Percentiles rank a stretch among this genome's conserved stretches.
phyloP scores from a whole-genome alignment of 805 yeast species.

The Metschnikowia kunwiensis region DNA sequence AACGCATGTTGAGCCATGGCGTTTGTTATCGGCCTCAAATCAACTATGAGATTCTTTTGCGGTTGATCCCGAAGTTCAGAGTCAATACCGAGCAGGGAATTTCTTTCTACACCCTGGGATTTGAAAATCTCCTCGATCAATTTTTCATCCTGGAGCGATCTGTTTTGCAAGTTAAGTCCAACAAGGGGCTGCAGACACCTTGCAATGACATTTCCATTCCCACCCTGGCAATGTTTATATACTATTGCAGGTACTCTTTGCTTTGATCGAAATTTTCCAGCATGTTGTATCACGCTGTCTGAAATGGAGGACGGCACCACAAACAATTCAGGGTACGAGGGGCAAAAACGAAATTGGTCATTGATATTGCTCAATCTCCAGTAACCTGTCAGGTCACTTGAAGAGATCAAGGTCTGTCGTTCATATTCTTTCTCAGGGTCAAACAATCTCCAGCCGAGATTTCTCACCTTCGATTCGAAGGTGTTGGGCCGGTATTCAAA shows the following conservation, averaged over 20 bases:
- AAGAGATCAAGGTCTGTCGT: slow-evolving; percentile 62
- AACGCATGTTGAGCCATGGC: slow-evolving; percentile 95
- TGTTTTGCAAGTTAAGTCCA: slow-evolving; percentile 73
- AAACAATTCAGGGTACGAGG: slow-evolving; percentile 68
- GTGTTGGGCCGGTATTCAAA: slow-evolving; percentile 74
- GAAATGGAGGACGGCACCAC: slow-evolving; percentile 76
- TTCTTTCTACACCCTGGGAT: slow-evolving; percentile 44
- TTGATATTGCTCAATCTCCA: slow-evolving; percentile 79
- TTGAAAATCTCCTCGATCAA: slow-evolving; percentile 70
- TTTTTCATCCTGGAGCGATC: slow-evolving; percentile 90
- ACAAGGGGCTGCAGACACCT: slow-evolving; percentile 92
- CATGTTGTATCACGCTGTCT: slow-evolving; percentile 78
- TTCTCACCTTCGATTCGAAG: slow-evolving; percentile 50
- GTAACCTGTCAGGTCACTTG: slow-evolving; percentile 17
- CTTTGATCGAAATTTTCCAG: slow-evolving; percentile 83
- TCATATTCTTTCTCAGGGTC: slow-evolving; percentile 60
- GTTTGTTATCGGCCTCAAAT: slow-evolving; percentile 88
- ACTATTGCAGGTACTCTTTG: slow-evolving; percentile 78
- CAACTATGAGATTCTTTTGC: slow-evolving; percentile 67
- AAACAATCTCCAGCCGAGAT: slow-evolving; percentile 71
- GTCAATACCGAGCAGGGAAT: slow-evolving; percentile 16
- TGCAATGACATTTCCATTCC: slow-evolving; percentile 73
- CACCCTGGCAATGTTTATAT: slow-evolving; percentile 56
- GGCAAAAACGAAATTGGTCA: slow-evolving; percentile 59
- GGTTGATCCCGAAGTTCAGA: slow-evolving; percentile 32